Conservation (phyloP, 169 alveolate species). For the Plasmodium yoelii region DNA sequence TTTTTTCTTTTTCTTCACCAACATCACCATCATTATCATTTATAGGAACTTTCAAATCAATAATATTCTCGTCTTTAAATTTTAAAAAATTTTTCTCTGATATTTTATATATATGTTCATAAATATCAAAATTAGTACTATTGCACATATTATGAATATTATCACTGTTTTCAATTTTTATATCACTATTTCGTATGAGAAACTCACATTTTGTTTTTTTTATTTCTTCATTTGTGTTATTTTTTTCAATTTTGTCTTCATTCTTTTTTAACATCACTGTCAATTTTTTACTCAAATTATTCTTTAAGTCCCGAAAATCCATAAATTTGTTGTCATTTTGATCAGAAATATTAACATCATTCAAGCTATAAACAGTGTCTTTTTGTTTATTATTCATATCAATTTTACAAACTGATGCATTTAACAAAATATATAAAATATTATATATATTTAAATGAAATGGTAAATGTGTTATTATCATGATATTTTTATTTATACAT, state of each 20-base stretch:
- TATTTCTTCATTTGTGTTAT: not conserved
- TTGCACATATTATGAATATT: not conserved
- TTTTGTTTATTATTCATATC: not conserved
- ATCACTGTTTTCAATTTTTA: slow-evolving; percentile 45
- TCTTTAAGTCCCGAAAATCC: not conserved
- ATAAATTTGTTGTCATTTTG: too few species aligned
- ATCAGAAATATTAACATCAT: not conserved
- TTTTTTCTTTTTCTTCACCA: slow-evolving; percentile 11
- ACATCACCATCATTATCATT: slow-evolving; percentile 5
- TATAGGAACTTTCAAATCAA: slow-evolving; percentile 20
- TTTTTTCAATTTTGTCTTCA: not conserved
- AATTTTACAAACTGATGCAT: slow-evolving; percentile 33
- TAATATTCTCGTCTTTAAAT: slow-evolving; percentile 29
- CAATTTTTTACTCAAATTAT: not conserved
- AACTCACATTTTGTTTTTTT: slow-evolving; percentile 17
- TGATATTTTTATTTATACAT: slow-evolving; percentile 58
- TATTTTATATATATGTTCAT: slow-evolving; percentile 57
- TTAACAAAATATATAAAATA: slow-evolving; percentile 43
- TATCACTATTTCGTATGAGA: slow-evolving; percentile 45
- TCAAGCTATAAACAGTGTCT: not conserved
- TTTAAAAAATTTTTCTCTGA: slow-evolving; percentile 48
- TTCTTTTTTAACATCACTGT: not conserved
- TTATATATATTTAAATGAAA: slow-evolving; percentile 58
- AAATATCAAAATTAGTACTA: slow-evolving; percentile 3
- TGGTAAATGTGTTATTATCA: slow-evolving; percentile 69